Base-by-base conservation (phyloP, 2,329 filamentous ascomycete genomes). In the Aspergillus uvarum region DNA sequence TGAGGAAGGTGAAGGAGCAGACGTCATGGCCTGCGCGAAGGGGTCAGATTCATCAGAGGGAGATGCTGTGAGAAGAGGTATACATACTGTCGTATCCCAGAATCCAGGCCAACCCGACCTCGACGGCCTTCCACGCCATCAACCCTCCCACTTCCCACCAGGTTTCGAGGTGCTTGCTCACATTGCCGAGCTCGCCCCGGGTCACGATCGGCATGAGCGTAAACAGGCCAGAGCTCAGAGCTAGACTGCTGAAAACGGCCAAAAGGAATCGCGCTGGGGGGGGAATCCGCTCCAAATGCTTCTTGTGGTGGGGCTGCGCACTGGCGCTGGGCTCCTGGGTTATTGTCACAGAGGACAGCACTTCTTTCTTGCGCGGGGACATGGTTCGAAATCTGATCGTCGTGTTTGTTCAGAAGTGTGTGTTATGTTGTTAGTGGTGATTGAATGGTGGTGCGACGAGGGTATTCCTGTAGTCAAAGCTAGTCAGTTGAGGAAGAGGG, bases 31-130 rank as follows among this genome's bases (percentile, higher is more conserved):
- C 87, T 81, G 59, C 50, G 38, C 22, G 10, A 5, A n/a, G 22
- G 8, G n/a, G 31, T 52, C 10, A 61, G 58, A 21, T 51, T 38
- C 19, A n/a, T 50, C 53, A 5, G 12, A 19, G n/a, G 19, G 14
- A 10, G 5, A 7, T 19, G 38, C 2, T 26, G 26, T 4, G 14
- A 7, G 29, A 5, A 8, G 16, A 10, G 32, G 26, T 16, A 22
- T 29, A 65, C 74, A 62, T 63, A 81, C 79, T 73, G 74, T 96
- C 91, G 72, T 89, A 90, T 63, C 87, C 82, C 48, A 87, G 81
- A 67, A 84, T 85, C 91, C 92, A 96, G 51, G 85, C 88, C 51
- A 93, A 71, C 24, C 81, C 85, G 56, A 96, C 81, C 73, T 92
- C 88, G 51, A 87, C 74, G 16, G 76, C 73, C 85, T 90, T 82